Base-by-base conservation (phyloP, 371 early-diverging fungal species). In the Mucor irregularis region DNA sequence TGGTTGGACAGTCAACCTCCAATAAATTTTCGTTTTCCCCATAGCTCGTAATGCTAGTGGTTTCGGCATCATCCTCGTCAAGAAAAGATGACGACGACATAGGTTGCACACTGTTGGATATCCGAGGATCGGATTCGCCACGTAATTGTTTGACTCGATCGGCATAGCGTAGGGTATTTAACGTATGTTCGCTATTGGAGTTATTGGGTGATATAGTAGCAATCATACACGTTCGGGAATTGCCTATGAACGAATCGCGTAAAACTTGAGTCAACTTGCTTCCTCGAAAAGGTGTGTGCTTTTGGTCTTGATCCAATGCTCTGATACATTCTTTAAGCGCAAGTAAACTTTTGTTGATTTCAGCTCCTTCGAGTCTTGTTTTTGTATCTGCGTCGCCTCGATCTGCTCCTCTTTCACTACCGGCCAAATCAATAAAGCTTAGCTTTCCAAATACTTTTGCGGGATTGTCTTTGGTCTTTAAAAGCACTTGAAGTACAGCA, bases 401-500 rank as follows among this genome's bases (percentile, higher is more conserved):
- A 69, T 99, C 99, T 3, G 95, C 94, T 16, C 99, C 99, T 49
- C 99, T 87, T 74, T 99, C 99, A 72, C 94, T 95, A 16, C 99
- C 99, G 8, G 99, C 99, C 54, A 99, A 74, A 80, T 99, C 99
- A 50, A 99, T 97, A 69, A 99, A 98, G 69, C 91, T 93, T 21
- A 98, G 80, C 66, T 96, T 98, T 38, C 96, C 94, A 57, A 71
- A 68, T 13, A 87, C 77, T 11, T 83, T 76, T 29, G 56, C 74
- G 52, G 78, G 80, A 22, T 79, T 65, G 3, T 74, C 66, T 46
- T 80, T 82, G 38, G 83, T 14, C 21, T 39, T 39, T 39, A 21
- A 17, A 39, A 21, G 9, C 5, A 21, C 21, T 21, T 21, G 19
- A 65, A 99, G 81, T 14, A 99, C 71, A 45, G 99, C 99, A 74